These are phyloP conservation scores for Collybiopsis confluens DNA, from an alignment of 768 basidiomycete genomes.

Conservation along the genomic window DNA sequence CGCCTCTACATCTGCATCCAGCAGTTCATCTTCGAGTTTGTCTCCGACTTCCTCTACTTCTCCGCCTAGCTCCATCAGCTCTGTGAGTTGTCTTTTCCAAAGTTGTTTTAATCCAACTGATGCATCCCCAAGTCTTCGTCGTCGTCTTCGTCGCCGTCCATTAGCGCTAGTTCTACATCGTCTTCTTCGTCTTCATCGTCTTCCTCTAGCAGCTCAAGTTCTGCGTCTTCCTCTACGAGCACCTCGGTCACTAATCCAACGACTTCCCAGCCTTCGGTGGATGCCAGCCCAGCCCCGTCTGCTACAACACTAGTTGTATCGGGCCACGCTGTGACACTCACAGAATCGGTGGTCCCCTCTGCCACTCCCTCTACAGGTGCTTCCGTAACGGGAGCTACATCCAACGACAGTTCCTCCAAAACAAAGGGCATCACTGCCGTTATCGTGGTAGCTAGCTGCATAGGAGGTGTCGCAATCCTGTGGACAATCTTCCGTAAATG, in stretches of 20 bases:
- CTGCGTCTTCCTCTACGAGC: not conserved
- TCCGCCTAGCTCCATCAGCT: not conserved
- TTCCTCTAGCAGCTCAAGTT: not conserved
- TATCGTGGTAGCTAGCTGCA: slow-evolving; percentile 62
- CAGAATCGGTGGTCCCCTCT: slow-evolving; percentile 20
- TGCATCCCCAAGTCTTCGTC: not conserved
- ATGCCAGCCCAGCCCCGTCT: slow-evolving; percentile 7
- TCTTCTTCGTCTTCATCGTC: not conserved
- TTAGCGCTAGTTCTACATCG: not conserved
- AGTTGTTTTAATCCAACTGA: not conserved
- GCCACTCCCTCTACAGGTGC: slow-evolving; percentile 23
- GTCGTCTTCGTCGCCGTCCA: slow-evolving; percentile 3
- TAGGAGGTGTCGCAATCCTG: slow-evolving; percentile 66
- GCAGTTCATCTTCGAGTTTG: slow-evolving; percentile 7
- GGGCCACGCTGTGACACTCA: slow-evolving; percentile 14
- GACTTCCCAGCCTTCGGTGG: not conserved
- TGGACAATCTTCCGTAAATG: slow-evolving; percentile 94
- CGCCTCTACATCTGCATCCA: not conserved
- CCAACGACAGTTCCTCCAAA: slow-evolving; percentile 25
- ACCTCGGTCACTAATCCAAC: not conserved
- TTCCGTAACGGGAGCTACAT: slow-evolving; percentile 21
- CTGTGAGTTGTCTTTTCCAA: not conserved
- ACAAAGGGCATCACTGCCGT: slow-evolving; percentile 54
- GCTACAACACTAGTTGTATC: slow-evolving; percentile 11
- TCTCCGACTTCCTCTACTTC: slow-evolving; percentile 2